Evolutionary conservation across 2,329 filamentous ascomycete genomes (phyloP).

Genomic region (Trichoderma atroviride): DNA sequence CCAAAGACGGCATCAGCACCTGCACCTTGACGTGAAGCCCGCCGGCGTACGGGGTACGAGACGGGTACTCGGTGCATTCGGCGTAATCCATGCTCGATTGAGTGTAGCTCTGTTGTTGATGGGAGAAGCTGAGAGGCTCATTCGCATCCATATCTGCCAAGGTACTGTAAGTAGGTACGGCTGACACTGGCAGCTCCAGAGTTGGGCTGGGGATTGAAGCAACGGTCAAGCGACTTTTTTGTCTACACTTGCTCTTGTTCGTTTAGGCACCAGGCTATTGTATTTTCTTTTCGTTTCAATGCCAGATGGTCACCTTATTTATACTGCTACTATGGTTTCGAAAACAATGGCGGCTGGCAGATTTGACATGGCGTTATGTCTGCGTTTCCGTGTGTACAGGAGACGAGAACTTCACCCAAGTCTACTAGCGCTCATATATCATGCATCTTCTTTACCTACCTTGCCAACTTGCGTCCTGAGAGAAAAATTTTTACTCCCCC

Average conservation of each 20-base stretch:
- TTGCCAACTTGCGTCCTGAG: neutral
- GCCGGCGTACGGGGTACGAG: constrained; percentile 8
- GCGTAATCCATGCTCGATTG: constrained; percentile 4
- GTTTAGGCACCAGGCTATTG: neutral
- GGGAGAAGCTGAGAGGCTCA: neutral
- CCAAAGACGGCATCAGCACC: neutral
- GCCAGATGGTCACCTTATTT: neutral
- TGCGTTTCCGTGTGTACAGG: neutral
- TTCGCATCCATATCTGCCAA: neutral
- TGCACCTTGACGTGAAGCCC: constrained; percentile 1
- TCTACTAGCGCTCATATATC: neutral
- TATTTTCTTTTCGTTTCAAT: neutral
- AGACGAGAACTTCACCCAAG: neutral
- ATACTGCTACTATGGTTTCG: neutral
- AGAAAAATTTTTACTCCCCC: neutral
- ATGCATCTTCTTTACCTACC: neutral
- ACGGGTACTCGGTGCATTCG: constrained; percentile 14
- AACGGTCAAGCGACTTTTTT: neutral
- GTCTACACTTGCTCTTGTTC: neutral
- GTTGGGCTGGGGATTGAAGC: neutral
- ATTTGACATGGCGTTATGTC: neutral
- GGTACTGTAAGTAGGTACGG: neutral
- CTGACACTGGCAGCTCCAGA: neutral
- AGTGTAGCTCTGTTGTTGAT: neutral
- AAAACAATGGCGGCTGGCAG: neutral